Evolutionary conservation across 352 stramenopile genomes (phyloP).

Genomic region (Peronospora belbahrii): DNA sequence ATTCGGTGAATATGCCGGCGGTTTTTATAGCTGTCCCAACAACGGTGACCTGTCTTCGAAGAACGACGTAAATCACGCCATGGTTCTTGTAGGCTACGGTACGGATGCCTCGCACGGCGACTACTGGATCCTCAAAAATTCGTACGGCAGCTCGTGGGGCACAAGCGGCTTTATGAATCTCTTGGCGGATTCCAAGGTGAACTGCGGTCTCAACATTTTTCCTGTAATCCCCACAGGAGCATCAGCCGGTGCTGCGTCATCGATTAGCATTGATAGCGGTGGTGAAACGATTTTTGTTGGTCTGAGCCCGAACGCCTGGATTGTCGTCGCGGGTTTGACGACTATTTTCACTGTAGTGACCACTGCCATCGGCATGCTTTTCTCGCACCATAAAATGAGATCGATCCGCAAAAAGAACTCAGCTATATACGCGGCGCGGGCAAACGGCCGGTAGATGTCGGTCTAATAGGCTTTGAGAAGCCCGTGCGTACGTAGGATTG

Average conservation of each 20-base stretch:
- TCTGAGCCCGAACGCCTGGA: constrained; percentile 45
- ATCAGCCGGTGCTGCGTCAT: constrained; percentile 29
- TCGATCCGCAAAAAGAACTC: constrained; percentile 47
- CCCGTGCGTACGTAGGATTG: background rate
- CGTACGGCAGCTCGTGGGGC: constrained; percentile 64
- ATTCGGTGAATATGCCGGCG: constrained; percentile 64
- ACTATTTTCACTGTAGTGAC: constrained; percentile 45
- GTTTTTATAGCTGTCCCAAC: constrained; percentile 69
- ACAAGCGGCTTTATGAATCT: constrained; percentile 59
- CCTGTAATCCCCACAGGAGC: constrained; percentile 62
- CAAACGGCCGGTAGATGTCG: constrained; percentile 6
- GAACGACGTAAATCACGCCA: constrained; percentile 64
- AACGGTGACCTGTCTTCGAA: constrained; percentile 49
- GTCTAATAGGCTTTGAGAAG: constrained; percentile 3
- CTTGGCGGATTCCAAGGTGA: constrained; percentile 56
- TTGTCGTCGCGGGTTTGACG: constrained; percentile 40
- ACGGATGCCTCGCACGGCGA: constrained; percentile 44
- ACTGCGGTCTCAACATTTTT: constrained; percentile 77
- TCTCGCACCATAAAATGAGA: constrained; percentile 34
- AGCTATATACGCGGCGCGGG: constrained; percentile 27
- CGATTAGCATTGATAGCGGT: constrained; percentile 48
- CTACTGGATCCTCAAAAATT: constrained; percentile 84
- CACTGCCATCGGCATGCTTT: constrained; percentile 42
- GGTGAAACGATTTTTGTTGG: constrained; percentile 56
- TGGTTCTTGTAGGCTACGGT: constrained; percentile 71